Evolutionary conservation across 441 rosid species (phyloP).

Genomic region (Oxalis stricta): DNA sequence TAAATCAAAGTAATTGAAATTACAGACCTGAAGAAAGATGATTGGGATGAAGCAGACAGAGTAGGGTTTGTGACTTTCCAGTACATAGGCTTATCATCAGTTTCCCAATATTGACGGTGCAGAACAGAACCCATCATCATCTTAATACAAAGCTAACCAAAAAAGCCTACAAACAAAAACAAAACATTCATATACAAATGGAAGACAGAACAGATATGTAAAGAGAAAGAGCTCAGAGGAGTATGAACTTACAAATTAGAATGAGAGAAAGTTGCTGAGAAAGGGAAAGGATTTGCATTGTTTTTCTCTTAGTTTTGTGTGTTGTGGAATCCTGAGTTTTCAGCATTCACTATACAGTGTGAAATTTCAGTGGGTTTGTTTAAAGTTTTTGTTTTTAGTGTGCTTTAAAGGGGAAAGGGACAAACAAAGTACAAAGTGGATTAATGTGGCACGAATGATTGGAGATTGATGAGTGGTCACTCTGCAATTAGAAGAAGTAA

Average conservation of each 20-base stretch:
- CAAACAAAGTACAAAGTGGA: too few species aligned
- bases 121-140: conserved; percentile 61
- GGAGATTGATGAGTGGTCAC: too few species aligned
- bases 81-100: conserved; percentile 41
- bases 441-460: too few species aligned
- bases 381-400: too few species aligned
- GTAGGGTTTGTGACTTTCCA: conserved; percentile 84
- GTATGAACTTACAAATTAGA: too few species aligned
- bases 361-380: too few species aligned
- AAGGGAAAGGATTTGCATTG: neutral
- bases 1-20: neutral
- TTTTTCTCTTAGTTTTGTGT: neutral
- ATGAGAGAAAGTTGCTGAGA: conserved; percentile 5
- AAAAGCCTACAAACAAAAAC: conserved; percentile 22
- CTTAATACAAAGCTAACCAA: conserved; percentile 19
- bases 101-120: conserved; percentile 31
- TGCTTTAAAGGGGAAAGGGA: too few species aligned
- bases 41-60: conserved; percentile 64
- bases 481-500: too few species aligned
- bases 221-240: neutral
- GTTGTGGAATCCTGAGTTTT: too few species aligned
- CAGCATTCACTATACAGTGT: too few species aligned
- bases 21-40: conserved; percentile 57
- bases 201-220: too few species aligned
- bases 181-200: neutral